phyloP scores from a whole-genome alignment of 768 basidiomycete genomes.

The Tephrocybe sp. region DNA sequence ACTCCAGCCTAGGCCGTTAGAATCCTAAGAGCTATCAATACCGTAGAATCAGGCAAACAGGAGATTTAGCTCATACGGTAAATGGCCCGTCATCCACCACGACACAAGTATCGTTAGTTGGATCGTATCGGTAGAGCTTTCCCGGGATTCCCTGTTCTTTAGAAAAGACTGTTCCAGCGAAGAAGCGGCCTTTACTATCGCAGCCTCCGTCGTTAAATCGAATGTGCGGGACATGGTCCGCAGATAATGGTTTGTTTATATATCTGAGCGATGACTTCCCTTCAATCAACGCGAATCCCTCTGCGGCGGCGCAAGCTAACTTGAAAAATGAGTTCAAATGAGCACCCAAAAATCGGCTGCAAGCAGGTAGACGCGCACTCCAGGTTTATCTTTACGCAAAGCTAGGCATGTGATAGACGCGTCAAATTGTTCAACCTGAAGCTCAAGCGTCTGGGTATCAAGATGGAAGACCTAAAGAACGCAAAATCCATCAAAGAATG shows the following conservation, averaged over 20 bases:
- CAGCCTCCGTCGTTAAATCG: slow-evolving; percentile 75
- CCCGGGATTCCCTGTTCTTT: slow-evolving; percentile 50
- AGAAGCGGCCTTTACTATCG: slow-evolving; percentile 60
- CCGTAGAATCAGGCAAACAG: slow-evolving; percentile 1
- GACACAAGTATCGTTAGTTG: slow-evolving; percentile 39
- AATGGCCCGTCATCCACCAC: slow-evolving; percentile 64
- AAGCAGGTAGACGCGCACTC: slow-evolving; percentile 30
- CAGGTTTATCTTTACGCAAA: slow-evolving; percentile 42
- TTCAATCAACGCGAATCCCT: slow-evolving; percentile 53
- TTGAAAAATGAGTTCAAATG: slow-evolving; percentile 19
- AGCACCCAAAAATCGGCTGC: background rate
- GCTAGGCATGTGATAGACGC: slow-evolving; percentile 59
- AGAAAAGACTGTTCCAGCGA: slow-evolving; percentile 62
- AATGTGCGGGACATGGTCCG: slow-evolving; percentile 36
- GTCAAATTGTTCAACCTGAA: slow-evolving; percentile 46
- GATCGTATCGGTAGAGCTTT: slow-evolving; percentile 58
- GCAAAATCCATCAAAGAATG: background rate
- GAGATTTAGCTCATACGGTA: slow-evolving; percentile 40
- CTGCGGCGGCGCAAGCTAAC: slow-evolving; percentile 59
- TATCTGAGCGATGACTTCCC: slow-evolving; percentile 41
- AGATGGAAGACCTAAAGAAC: slow-evolving; percentile 49
- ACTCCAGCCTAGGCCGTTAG: slow-evolving; percentile 66
- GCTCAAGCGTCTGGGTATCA: slow-evolving; percentile 35
- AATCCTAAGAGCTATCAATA: slow-evolving; percentile 39
- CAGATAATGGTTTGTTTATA: slow-evolving; percentile 49